Evolutionary conservation across 768 basidiomycete genomes (phyloP), one percentile per base, ranked within the genome.

Genomic region (Trametes meyenii): DNA sequence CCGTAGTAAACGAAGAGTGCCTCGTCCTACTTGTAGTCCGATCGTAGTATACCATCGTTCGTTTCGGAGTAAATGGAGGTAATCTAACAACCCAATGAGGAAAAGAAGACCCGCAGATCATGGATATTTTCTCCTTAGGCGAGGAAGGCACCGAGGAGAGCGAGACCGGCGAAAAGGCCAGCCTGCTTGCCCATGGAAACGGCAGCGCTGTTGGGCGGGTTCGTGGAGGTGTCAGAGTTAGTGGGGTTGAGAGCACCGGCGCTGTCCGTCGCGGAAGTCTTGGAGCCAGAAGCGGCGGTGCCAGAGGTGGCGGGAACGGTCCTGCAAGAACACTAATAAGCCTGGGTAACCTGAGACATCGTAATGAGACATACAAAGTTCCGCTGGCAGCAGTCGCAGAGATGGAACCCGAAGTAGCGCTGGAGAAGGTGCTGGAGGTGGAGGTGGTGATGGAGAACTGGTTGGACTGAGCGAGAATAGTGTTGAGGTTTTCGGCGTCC

Each of bases 381-480:
- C 61, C 61, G 7, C 60, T 55, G 29, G 24, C 56, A 51, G 71
- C 63, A 44, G 66, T 59, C 16, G 73, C 66, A 53, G 66, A 40
- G 29, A 73, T 64, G 54, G 67, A 44, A 24, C 70, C 69, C 16
- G 72, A 57, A 1, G 67, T 43, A 7, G 61, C 50, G 16, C 62
- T 49, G 6, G 74, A 55, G 29, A 33, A 51, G 36, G 66, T 53
- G 60, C 59, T 65, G 17, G 72, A 63, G 36, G 70, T 63, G 29
- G 60, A 29, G 0, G 61, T 60, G 43, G 71, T 72, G 71, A 86
- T 84, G 67, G 70, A 74, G 74, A 94, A 95, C 57, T 83, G 70
- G 26, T 58, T 53, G 17, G 90, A 92, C 74, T 95, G 91, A 40
- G 92, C 90, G 55, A 85, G 80, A 65, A 94, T 85, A 52, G 75